Percentiles rank a stretch among this genome's conserved stretches.
Conservation (phyloP, 1,139 yeast genomes). For the Suhomyces bokatorum region DNA sequence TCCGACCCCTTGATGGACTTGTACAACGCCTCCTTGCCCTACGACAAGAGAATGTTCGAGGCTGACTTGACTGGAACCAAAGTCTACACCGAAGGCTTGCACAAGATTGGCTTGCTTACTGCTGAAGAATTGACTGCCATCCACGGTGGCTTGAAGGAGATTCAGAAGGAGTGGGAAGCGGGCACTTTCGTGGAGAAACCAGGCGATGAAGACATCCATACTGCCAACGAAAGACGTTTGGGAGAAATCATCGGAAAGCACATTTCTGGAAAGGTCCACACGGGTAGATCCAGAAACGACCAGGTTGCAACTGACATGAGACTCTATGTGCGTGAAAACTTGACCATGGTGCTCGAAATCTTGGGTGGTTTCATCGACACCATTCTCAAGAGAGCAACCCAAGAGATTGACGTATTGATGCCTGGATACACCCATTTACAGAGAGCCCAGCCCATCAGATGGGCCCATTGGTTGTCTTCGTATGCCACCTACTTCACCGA, state of each 20-base stretch:
- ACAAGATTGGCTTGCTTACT: slow-evolving; percentile 73
- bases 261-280: slow-evolving; percentile 96
- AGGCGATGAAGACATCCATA: slow-evolving; percentile 97
- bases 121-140: slow-evolving; percentile 72
- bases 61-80: slow-evolving; percentile 94
- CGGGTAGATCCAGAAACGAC: slow-evolving; percentile 97
- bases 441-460: slow-evolving; percentile 98
- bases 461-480: slow-evolving; percentile 96
- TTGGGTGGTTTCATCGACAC: slow-evolving; percentile 64
- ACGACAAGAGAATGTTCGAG: slow-evolving; percentile 89
- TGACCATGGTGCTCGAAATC: slow-evolving; percentile 58
- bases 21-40: slow-evolving; percentile 94
- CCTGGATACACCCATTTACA: slow-evolving; percentile 99
- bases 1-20: slow-evolving; percentile 97
- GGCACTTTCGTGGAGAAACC: slow-evolving; percentile 76
- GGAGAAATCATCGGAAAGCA: slow-evolving; percentile 93
- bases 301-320: slow-evolving; percentile 99
- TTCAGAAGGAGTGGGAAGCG: slow-evolving; percentile 79
- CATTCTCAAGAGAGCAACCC: slow-evolving; percentile 71
- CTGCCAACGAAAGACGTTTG: slow-evolving; percentile 95
- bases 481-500: slow-evolving; percentile 93
- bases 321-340: slow-evolving; percentile 80
- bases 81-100: slow-evolving; percentile 85
- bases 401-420: slow-evolving; percentile 89
- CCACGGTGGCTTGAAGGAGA: slow-evolving; percentile 73